Conservation (phyloP, 352 stramenopile genomes). For the Plasmopara halstedii region DNA sequence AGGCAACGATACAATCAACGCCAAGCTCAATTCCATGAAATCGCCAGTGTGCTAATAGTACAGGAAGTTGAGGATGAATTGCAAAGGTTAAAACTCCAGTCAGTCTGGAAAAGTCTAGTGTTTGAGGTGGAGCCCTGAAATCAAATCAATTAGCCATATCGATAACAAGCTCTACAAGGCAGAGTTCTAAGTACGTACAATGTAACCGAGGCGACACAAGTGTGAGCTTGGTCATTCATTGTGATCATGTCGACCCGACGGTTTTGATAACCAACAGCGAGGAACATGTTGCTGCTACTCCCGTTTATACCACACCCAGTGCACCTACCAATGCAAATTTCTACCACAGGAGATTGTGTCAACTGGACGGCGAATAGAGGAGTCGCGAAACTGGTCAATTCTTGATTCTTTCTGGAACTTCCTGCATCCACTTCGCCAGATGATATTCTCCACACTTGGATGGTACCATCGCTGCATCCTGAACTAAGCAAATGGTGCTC, state of each 20-base stretch:
- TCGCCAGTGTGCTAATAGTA: slow-evolving; percentile 45
- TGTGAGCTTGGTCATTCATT: slow-evolving; percentile 22
- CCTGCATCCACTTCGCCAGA: slow-evolving; percentile 36
- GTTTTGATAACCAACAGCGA: slow-evolving; percentile 49
- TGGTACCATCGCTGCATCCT: slow-evolving; percentile 52
- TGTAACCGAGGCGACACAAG: slow-evolving; percentile 20
- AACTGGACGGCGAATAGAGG: slow-evolving; percentile 29
- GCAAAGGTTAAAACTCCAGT: slow-evolving; percentile 34
- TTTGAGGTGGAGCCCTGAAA: slow-evolving; percentile 31
- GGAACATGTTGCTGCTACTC: slow-evolving; percentile 21
- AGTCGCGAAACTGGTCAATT: slow-evolving; percentile 17
- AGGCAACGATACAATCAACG: slow-evolving; percentile 17
- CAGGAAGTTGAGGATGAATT: slow-evolving; percentile 32
- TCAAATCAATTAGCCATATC: neutral
- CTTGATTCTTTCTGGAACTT: slow-evolving; percentile 9
- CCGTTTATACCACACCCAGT: slow-evolving; percentile 12
- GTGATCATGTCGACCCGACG: slow-evolving; percentile 48
- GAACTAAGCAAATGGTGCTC: slow-evolving; percentile 40
- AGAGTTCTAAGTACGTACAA: slow-evolving; percentile 11
- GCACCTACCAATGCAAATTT: slow-evolving; percentile 28
- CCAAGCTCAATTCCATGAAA: slow-evolving; percentile 10
- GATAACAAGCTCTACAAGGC: neutral
- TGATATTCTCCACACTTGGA: slow-evolving; percentile 55
- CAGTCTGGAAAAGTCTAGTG: slow-evolving; percentile 43
- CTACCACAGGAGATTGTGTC: slow-evolving; percentile 34